Evolutionary conservation across 306 rosid species (phyloP), one percentile per base, ranked within the genome.

Genomic region (Coriaria nepalensis): DNA sequence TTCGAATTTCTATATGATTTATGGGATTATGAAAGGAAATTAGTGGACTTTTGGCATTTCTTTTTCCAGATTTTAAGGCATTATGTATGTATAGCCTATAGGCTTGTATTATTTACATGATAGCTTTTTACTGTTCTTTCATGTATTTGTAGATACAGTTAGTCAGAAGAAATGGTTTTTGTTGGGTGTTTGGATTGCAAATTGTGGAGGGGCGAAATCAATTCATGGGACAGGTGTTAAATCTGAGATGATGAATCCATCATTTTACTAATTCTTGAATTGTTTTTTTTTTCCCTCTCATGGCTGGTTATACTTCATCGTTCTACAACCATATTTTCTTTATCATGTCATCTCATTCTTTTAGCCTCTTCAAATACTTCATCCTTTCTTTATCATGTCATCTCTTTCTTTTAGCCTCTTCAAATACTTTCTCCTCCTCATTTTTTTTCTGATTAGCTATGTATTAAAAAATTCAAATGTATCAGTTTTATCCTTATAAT

Each of bases 201-300:
- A 53, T 53, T 45, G 55, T 52, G 70, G 78, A 9, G 32, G 67
- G 38, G 33, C 54, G 10, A 68, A 83, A 60, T 68, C 65, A 20
- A 71, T 87, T 70, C 94, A 87, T 55, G 75, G 85, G 32, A 75
- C 93, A 40, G 96, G 96, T 80, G 85, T 58, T 14, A 39, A 15
- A 5, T 12, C 8, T 6, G 10, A 13, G 34, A 41, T 33, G 13
- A 9, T 2, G 43, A 7, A 46, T 12, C 14, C 35, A 13, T 20
- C 10, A n/a, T 9, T 5, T 47, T 35, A n/a, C n/a, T n/a, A 20
- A 5, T 38, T 45, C 32, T 29, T n/a, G n/a, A n/a, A n/a, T 14
- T 5, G 6, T 35, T 43, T 40, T 4, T 50, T 48, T 6, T 41
- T 4, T 6, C 10, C 45, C 6, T 41, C 10, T 40, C 4, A 40